Conservation (phyloP, 768 basidiomycete genomes). For the Hygrophorus pudorinus region DNA sequence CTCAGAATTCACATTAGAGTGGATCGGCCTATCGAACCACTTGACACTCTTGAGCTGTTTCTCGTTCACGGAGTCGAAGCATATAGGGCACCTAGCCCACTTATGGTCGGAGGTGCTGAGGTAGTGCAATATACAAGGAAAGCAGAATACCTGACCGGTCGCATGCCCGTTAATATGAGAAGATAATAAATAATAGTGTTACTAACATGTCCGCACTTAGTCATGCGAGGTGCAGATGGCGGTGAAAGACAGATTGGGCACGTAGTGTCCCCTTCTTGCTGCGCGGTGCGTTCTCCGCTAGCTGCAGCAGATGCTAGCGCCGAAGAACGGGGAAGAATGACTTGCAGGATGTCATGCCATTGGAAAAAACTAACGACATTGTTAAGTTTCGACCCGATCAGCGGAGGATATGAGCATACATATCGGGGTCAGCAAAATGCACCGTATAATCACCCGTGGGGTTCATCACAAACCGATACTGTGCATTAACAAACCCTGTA, state of each 20-base stretch:
- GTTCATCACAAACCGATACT: slow-evolving; percentile 93
- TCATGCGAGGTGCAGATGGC: slow-evolving; percentile 86
- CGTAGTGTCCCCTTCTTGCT: slow-evolving; percentile 53
- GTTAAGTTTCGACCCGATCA: slow-evolving; percentile 9
- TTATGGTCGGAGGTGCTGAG: slow-evolving; percentile 78
- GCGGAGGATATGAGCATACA: slow-evolving; percentile 41
- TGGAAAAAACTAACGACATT: slow-evolving; percentile 65
- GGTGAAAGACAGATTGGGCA: slow-evolving; percentile 96
- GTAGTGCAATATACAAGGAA: slow-evolving; percentile 89
- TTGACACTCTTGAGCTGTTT: slow-evolving; percentile 88
- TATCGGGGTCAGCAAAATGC: slow-evolving; percentile 96
- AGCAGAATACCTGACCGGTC: slow-evolving; percentile 73
- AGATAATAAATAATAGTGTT: slow-evolving; percentile 5
- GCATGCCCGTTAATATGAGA: slow-evolving; percentile 4
- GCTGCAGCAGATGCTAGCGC: slow-evolving; percentile 57
- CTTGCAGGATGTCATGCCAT: slow-evolving; percentile 93
- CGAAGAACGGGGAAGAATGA: slow-evolving; percentile 81
- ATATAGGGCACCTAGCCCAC: slow-evolving; percentile 93
- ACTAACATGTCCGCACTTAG: slow-evolving; percentile 96
- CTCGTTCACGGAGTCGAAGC: slow-evolving; percentile 87
- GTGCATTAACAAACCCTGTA: slow-evolving; percentile 91
- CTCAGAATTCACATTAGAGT: slow-evolving; percentile 22
- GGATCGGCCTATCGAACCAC: slow-evolving; percentile 59
- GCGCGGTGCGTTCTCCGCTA: slow-evolving; percentile 27
- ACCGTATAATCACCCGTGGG: slow-evolving; percentile 87